Percentiles rank a stretch among this genome's conserved stretches.
phyloP scores from a whole-genome alignment of 441 rosid genomes.

The Macaranga tanarius region DNA sequence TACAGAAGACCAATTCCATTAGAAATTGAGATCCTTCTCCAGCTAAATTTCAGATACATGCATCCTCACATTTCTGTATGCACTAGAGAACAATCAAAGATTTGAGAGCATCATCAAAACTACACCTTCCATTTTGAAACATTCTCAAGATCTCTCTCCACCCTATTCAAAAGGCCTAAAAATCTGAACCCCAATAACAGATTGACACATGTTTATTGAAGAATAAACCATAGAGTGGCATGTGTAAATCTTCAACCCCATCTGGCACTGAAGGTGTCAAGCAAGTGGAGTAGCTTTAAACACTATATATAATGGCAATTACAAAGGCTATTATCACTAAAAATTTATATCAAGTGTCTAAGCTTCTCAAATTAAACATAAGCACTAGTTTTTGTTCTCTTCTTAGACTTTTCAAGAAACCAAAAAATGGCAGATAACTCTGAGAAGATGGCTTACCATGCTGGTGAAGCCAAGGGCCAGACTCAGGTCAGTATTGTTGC shows the following conservation, averaged over 20 bases:
- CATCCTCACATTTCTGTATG: not conserved
- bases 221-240: not conserved
- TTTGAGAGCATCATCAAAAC: not conserved
- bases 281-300: not conserved
- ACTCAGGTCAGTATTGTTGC: conserved; percentile 43
- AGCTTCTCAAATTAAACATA: not conserved
- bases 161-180: conserved; percentile 7
- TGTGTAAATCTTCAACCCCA: not conserved
- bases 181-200: not conserved
- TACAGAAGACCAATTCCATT: not conserved
- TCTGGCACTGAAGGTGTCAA: not conserved
- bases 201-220: not conserved
- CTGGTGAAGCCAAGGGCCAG: conserved; percentile 74
- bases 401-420: not conserved
- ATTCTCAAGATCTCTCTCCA: not conserved
- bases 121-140: not conserved
- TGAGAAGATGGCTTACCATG: conserved; percentile 46
- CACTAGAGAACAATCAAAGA: not conserved
- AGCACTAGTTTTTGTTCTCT: not conserved
- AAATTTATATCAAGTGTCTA: not conserved
- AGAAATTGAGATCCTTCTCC: not conserved
- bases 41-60: not conserved
- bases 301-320: conserved; percentile 11
- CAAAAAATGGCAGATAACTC: conserved; percentile 54
- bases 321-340: not conserved